Conservation (phyloP, 306 rosid species). For the Erythrophleum fordii region DNA sequence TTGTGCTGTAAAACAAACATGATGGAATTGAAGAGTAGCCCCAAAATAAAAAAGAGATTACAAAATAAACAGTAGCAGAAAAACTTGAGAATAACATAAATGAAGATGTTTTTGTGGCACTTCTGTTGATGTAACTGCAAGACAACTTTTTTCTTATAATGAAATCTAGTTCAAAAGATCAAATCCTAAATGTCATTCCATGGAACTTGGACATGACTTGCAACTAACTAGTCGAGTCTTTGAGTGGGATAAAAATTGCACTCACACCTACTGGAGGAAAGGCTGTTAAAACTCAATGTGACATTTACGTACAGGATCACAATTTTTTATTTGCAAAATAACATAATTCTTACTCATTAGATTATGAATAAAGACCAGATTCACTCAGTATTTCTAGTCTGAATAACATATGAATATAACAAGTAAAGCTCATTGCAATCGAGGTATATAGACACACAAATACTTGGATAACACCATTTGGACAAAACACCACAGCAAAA, state of each 20-base stretch:
- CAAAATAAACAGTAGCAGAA: constrained; percentile 16
- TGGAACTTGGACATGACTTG: constrained; percentile 24
- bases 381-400: constrained; percentile 1
- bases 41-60: background rate
- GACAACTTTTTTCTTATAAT: constrained; percentile 13
- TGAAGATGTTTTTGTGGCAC: constrained; percentile 3
- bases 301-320: background rate
- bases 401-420: constrained; percentile 18
- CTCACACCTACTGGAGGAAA: constrained; percentile 16
- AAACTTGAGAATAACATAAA: constrained; percentile 24
- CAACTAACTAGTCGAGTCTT: constrained; percentile 24
- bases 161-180: constrained; percentile 31
- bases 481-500: background rate
- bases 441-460: background rate
- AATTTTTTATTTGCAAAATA: background rate
- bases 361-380: constrained; percentile 21
- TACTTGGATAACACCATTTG: background rate
- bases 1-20: constrained; percentile 53
- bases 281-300: background rate
- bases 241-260: constrained; percentile 20
- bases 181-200: constrained; percentile 17
- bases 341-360: background rate
- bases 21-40: background rate
- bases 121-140: constrained; percentile 24
- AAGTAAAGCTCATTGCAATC: constrained; percentile 3